Evolutionary conservation across 2,329 filamentous ascomycete genomes (phyloP), one percentile per base, ranked within the genome.

Genomic region (Colletotrichum shisoi): DNA sequence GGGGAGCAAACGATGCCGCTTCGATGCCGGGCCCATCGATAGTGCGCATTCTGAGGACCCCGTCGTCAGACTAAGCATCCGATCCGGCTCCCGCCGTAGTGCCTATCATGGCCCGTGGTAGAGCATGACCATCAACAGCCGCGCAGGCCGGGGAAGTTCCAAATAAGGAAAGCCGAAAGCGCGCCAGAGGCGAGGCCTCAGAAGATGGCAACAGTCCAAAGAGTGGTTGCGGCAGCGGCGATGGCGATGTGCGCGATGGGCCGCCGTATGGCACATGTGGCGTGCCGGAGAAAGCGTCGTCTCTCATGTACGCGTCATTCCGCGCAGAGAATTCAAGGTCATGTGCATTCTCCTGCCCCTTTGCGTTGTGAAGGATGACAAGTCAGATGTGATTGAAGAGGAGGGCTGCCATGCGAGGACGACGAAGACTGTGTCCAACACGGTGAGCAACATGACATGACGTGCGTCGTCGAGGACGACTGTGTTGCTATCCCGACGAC

Each of bases 21-120:
- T 39, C 61, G 27, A 44, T 48, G 19, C 34, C 24, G 39, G 54
- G 34, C 40, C 39, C 56, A 40, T 60, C 46, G 19, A 51, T 45
- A 46, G 45, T 39, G 34, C 45, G 19, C 46, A 59, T 45, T 15
- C 34, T 46, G 6, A 40, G 8, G 48, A 31, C 21, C 57, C 24
- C 24, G 48, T 54, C 40, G 57, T 52, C 21, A 42, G 42, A 49
- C 62, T 65, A 65, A 61, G 42, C 40, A 40, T 52, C 49, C 40
- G 56, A 57, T 27, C 24, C 24, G 62, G 15, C 57, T 6, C 24
- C 48, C 27, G 27, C 31, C 48, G 31, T 11, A 27, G 27, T 48
- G n/a, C 46, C 56, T 21, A 24, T 27, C 24, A 27, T 27, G 24
- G 24, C 24, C 39, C 15, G 54, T n/a, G 39, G 48, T 31, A 44